These are phyloP conservation scores for Dicorynia guianensis DNA, from an alignment of 306 rosid species.

Conservation along the genomic window DNA sequence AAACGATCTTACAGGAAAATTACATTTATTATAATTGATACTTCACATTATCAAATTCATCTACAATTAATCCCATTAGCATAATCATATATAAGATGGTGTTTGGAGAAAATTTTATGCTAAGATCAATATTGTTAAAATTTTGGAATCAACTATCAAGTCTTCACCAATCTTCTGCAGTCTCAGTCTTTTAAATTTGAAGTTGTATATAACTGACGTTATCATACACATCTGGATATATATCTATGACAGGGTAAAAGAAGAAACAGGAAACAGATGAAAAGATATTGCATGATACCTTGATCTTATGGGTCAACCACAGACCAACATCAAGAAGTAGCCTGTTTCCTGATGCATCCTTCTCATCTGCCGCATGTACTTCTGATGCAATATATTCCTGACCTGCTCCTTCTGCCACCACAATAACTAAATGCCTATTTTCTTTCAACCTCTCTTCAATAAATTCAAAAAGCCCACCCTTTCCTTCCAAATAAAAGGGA, in stretches of 20 bases:
- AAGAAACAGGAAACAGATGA: conserved; percentile 28
- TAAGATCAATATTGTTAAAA: conserved; percentile 1
- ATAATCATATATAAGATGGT: conserved; percentile 4
- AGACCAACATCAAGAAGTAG: conserved; percentile 85
- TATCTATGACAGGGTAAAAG: conserved; percentile 6
- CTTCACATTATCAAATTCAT: conserved; percentile 22
- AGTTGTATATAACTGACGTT: not conserved
- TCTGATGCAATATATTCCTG: conserved; percentile 79
- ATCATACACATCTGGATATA: conserved; percentile 13
- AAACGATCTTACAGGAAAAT: conserved; percentile 18
- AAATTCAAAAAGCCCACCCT: conserved; percentile 86
- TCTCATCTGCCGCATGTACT: conserved; percentile 47
- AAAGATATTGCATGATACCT: conserved; percentile 54
- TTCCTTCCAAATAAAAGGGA: conserved; percentile 91
- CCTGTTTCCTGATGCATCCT: conserved; percentile 93
- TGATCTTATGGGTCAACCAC: conserved; percentile 84
- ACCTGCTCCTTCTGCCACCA: conserved; percentile 97
- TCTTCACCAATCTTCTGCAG: conserved; percentile 24
- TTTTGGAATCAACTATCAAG: not conserved
- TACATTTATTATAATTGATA: not conserved
- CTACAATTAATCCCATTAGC: conserved; percentile 15
- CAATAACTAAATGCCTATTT: conserved; percentile 92
- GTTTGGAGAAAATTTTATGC: not conserved
- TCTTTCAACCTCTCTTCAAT: conserved; percentile 80
- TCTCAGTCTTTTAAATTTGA: not conserved